A percentile compares a stretch with the other conserved stretches of the same genome.
phyloP scores from a whole-genome alignment of 305 asterid genomes.

The Stenogyne calaminthoides region DNA sequence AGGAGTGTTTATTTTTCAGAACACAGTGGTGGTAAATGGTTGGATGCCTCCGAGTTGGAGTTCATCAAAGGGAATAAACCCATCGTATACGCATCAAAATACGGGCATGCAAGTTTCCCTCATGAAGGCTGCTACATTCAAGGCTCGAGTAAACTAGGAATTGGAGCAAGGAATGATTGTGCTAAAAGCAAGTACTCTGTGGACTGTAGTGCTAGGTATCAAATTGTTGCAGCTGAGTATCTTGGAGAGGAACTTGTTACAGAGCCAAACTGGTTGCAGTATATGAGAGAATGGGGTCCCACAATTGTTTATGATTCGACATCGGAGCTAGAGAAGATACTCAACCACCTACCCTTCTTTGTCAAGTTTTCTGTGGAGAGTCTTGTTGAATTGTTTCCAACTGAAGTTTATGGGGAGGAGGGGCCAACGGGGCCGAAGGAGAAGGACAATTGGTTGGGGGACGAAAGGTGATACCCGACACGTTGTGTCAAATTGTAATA shows the following conservation, averaged over 20 bases:
- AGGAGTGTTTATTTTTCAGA: constrained; percentile 68
- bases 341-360: constrained; percentile 70
- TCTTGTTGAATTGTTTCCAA: constrained; percentile 68
- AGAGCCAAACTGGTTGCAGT: constrained; percentile 85
- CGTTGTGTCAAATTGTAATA: not conserved
- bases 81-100: constrained; percentile 67
- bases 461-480: constrained; percentile 54
- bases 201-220: constrained; percentile 61
- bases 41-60: constrained; percentile 62
- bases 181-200: constrained; percentile 54
- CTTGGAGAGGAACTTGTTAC: constrained; percentile 42
- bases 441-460: constrained; percentile 89
- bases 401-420: constrained; percentile 79
- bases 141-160: constrained; percentile 65
- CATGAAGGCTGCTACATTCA: constrained; percentile 81
- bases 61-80: constrained; percentile 68
- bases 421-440: constrained; percentile 96
- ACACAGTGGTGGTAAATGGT: constrained; percentile 90
- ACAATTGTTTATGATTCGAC: constrained; percentile 55
- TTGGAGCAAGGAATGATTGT: constrained; percentile 75
- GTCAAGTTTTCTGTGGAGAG: constrained; percentile 66
- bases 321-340: constrained; percentile 70
- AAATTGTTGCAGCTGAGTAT: constrained; percentile 68
- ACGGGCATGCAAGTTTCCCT: constrained; percentile 85
- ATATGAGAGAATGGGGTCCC: constrained; percentile 97